phyloP scores from a whole-genome alignment of 2,329 filamentous ascomycete genomes.

The Cladosporium sp. region DNA sequence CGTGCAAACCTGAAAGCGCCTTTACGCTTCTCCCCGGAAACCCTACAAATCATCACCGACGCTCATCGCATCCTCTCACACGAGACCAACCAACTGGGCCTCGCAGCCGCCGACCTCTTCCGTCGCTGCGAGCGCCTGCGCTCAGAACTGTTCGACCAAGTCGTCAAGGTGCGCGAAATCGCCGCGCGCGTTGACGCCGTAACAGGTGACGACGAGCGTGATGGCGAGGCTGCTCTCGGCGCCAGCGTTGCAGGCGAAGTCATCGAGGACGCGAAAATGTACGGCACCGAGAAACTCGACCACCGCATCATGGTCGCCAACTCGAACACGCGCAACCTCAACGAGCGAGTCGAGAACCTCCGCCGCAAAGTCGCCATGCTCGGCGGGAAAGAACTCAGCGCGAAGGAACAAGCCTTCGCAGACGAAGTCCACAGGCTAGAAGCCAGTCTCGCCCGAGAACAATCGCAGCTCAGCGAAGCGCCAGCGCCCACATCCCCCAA shows the following conservation, averaged over 20 bases:
- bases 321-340: conserved; percentile 53
- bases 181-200: conserved; percentile 63
- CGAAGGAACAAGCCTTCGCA: conserved; percentile 52
- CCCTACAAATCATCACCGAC: conserved; percentile 66
- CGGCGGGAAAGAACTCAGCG: conserved; percentile 54
- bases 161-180: conserved; percentile 61
- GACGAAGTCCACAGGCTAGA: conserved; percentile 49
- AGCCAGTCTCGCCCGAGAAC: conserved; percentile 19
- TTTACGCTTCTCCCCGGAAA: conserved; percentile 64
- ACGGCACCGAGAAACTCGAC: conserved; percentile 48
- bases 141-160: conserved; percentile 62
- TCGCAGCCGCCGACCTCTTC: conserved; percentile 69
- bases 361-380: conserved; percentile 45
- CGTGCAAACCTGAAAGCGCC: conserved; percentile 61
- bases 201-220: conserved; percentile 52
- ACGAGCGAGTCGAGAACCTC: conserved; percentile 56
- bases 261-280: conserved; percentile 18
- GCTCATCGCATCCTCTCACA: conserved; percentile 66
- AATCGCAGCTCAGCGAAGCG: not conserved
- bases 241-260: conserved; percentile 6
- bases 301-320: conserved; percentile 53
- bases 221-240: conserved; percentile 38
- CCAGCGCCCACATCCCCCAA: conserved; percentile 16
- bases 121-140: conserved; percentile 64
- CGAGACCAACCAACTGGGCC: conserved; percentile 64